Evolutionary conservation across 495 filamentous ascomycete genomes (phyloP).

Genomic region (Penicillium maclennaniae): DNA sequence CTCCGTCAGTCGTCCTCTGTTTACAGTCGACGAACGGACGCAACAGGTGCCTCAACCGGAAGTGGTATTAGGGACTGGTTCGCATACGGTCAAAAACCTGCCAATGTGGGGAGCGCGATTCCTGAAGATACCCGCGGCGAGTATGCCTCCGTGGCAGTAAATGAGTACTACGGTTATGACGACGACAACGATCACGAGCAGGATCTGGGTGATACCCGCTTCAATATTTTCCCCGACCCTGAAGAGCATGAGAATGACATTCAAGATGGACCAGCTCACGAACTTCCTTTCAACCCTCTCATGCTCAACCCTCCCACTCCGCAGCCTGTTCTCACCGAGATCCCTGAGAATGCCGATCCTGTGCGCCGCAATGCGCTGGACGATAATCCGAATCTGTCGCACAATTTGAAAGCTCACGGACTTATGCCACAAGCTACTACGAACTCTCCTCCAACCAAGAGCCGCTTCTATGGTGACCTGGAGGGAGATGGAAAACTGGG

Average conservation of each 20-base stretch:
- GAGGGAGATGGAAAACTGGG: conserved; percentile 22
- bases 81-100: conserved; percentile 30
- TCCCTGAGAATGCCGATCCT: conserved; percentile 22
- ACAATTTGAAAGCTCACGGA: conserved; percentile 20
- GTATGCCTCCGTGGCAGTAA: conserved; percentile 39
- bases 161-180: conserved; percentile 38
- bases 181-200: conserved; percentile 33
- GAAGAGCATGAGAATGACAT: conserved; percentile 41
- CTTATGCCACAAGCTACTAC: conserved; percentile 9
- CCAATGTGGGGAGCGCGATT: conserved; percentile 30
- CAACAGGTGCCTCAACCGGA: conserved; percentile 31
- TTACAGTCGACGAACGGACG: conserved; percentile 40
- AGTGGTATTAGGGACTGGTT: conserved; percentile 40
- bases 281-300: conserved; percentile 44
- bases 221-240: conserved; percentile 46
- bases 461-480: conserved; percentile 38
- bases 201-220: conserved; percentile 37
- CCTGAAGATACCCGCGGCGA: conserved; percentile 37
- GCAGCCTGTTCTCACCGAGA: conserved; percentile 27
- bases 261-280: conserved; percentile 28
- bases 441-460: conserved; percentile 26
- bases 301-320: conserved; percentile 53
- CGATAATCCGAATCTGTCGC: conserved; percentile 36
- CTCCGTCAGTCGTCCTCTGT: conserved; percentile 43
- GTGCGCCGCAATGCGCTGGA: conserved; percentile 28